phyloP scores from a whole-genome alignment of 2,329 filamentous ascomycete genomes.

The Xylaria sp. region DNA sequence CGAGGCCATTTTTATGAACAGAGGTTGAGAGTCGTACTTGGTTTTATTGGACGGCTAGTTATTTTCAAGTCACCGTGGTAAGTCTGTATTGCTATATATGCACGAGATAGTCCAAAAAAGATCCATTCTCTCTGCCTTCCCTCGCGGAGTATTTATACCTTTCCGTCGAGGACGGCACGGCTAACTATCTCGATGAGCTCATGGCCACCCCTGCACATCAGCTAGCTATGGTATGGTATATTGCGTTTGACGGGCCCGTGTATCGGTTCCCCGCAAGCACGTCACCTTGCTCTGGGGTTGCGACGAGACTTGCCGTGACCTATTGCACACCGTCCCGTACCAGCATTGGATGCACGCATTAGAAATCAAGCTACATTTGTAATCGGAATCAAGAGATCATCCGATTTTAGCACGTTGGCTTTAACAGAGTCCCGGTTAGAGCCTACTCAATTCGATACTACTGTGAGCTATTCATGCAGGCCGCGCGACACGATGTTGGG shows the following conservation, averaged over 20 bases:
- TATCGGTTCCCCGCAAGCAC: slow-evolving; percentile 46
- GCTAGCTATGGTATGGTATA: not conserved
- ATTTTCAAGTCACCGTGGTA: not conserved
- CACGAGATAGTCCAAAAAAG: slow-evolving; percentile 1
- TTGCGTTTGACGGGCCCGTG: not conserved
- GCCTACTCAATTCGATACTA: not conserved
- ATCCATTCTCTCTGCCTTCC: not conserved
- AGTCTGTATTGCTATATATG: not conserved
- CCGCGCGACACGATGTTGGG: not conserved
- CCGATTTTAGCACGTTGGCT: slow-evolving; percentile 1
- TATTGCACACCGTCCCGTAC: slow-evolving; percentile 25
- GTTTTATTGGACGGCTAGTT: not conserved
- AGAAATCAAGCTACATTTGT: slow-evolving; percentile 42
- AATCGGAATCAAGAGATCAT: slow-evolving; percentile 27
- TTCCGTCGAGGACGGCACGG: not conserved
- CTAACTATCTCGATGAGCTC: slow-evolving; percentile 18
- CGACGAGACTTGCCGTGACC: slow-evolving; percentile 35
- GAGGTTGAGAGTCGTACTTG: not conserved
- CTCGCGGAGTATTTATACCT: slow-evolving; percentile 23
- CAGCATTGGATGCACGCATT: slow-evolving; percentile 28
- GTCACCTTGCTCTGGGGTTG: slow-evolving; percentile 40
- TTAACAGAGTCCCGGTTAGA: too few relatives aligned
- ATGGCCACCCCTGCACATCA: slow-evolving; percentile 26
- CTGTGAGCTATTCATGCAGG: not conserved
- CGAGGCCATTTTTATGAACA: slow-evolving; percentile 42